phyloP scores from a whole-genome alignment of 306 rosid species.

The Calophaca sinica region DNA sequence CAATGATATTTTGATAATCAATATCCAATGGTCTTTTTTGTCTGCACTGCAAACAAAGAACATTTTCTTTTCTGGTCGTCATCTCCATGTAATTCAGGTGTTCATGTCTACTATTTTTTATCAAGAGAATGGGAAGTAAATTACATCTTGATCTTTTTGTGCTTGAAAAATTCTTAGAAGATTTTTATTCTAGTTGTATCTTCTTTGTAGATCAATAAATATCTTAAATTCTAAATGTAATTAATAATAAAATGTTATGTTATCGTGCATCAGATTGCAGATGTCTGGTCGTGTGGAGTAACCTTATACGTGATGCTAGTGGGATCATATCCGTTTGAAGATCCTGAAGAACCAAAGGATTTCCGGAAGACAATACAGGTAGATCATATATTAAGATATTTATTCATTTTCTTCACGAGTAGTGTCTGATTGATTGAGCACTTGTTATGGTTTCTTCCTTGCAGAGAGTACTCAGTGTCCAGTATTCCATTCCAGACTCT shows the following conservation, averaged over 20 bases:
- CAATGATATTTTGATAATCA: slow-evolving; percentile 19
- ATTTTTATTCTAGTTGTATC: slow-evolving; percentile 5
- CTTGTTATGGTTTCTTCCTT: slow-evolving; percentile 39
- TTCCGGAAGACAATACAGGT: slow-evolving; percentile 92
- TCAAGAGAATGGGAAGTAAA: slow-evolving; percentile 5
- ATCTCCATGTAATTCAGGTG: slow-evolving; percentile 23
- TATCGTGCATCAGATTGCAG: slow-evolving; percentile 73
- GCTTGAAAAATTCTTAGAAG: background rate
- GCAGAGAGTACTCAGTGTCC: slow-evolving; percentile 87
- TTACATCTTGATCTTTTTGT: slow-evolving; percentile 4
- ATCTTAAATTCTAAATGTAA: background rate
- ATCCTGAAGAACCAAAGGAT: slow-evolving; percentile 87
- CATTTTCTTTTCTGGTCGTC: background rate
- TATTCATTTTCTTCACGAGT: slow-evolving; percentile 9
- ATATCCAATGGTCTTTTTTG: slow-evolving; percentile 29
- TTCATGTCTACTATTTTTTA: background rate
- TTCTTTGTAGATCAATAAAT: background rate
- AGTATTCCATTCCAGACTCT: slow-evolving; percentile 82
- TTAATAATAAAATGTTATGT: slow-evolving; percentile 21
- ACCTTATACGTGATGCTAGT: slow-evolving; percentile 94
- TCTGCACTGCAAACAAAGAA: slow-evolving; percentile 1
- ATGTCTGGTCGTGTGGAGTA: slow-evolving; percentile 98
- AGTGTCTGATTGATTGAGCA: slow-evolving; percentile 37
- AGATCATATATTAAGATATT: slow-evolving; percentile 27
- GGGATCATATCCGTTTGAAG: slow-evolving; percentile 93